Base-by-base conservation (phyloP, 768 basidiomycete genomes). In the Sarcodon sp. region DNA sequence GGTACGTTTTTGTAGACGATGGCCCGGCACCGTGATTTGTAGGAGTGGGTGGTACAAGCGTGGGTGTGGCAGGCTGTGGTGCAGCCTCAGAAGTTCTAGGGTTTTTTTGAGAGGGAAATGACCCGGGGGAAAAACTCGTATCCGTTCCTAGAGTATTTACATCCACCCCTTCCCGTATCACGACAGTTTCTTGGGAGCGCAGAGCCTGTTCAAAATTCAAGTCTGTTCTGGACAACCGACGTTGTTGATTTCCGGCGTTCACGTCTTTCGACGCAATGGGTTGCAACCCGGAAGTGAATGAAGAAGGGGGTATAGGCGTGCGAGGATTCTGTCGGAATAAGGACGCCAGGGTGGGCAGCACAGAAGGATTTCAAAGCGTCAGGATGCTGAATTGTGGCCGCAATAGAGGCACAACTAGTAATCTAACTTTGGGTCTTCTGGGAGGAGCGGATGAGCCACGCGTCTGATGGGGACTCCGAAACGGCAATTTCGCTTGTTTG, bases 191-290 rank as follows among this genome's bases (percentile, higher is more conserved):
- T 37, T 77, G 77, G 9, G 68, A 69, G 50, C 68, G 72, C 54
- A 91, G 62, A 10, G 80, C 87, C 57, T 80, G 77, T 65, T 90
- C 87, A 55, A 91, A 91, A 60, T 87, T 85, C 59, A 83, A 69
- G 65, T 87, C 85, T 33, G 79, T 77, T 36, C 85, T 76, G 38
- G 87, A 88, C 41, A 72, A 61, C 32, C 84, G 75, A 48, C 78
- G 75, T 47, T 38, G 48, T 50, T 53, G 15, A 37, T 52, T 33
- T 58, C 56, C 45, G 59, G 62, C 64, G 57, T 58, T 61, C 45
- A 62, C 46, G 64, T 81, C 77, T 46, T 67, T 68, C 9, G 76
- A 72, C 1, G 70, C 75, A 51, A 79, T 69, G 9, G 84, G 79
- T 36, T 74, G 75, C 15, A 83, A 70, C 35, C 72, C 68, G 35